Evolutionary conservation across 805 yeast genomes (phyloP).

Genomic region (Kluyveromyces siamensis): DNA sequence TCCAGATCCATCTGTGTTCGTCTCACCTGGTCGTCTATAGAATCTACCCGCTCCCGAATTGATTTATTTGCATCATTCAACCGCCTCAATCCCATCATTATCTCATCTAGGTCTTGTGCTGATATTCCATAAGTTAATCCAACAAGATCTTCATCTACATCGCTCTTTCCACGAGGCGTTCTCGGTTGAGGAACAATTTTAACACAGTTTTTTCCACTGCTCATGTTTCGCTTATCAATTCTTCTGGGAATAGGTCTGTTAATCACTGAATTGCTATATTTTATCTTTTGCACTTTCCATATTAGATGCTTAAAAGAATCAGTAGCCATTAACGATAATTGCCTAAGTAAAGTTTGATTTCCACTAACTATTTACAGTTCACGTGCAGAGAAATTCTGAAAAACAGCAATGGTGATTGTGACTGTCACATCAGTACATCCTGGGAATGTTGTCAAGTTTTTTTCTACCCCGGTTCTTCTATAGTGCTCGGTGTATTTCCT

Average conservation of each 20-base stretch:
- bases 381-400: not conserved
- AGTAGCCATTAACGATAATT: no score
- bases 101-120: slow-evolving; percentile 6
- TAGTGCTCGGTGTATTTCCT: not conserved
- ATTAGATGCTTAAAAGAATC: no score
- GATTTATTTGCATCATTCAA: slow-evolving; percentile 5
- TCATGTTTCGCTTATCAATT: not conserved
- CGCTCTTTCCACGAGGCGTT: not conserved
- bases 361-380: not conserved
- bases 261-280: no score
- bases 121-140: not conserved
- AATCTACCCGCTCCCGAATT: slow-evolving; percentile 6
- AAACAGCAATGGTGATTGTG: not conserved
- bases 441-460: not conserved
- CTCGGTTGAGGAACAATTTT: slow-evolving; percentile 1
- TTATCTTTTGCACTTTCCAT: no score
- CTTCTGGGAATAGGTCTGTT: no score
- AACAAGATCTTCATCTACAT: slow-evolving; percentile 3
- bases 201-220: not conserved
- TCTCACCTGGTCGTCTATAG: slow-evolving; percentile 7
- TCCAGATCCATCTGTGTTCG: slow-evolving; percentile 10
- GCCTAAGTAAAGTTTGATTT: not conserved
- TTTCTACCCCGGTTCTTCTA: not conserved
- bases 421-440: not conserved
- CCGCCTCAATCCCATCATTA: slow-evolving; percentile 6